Percentiles rank a stretch among this genome's conserved stretches.
These are phyloP conservation scores for Amanita muscaria DNA, from an alignment of 768 basidiomycete species.

Conservation along the genomic window DNA sequence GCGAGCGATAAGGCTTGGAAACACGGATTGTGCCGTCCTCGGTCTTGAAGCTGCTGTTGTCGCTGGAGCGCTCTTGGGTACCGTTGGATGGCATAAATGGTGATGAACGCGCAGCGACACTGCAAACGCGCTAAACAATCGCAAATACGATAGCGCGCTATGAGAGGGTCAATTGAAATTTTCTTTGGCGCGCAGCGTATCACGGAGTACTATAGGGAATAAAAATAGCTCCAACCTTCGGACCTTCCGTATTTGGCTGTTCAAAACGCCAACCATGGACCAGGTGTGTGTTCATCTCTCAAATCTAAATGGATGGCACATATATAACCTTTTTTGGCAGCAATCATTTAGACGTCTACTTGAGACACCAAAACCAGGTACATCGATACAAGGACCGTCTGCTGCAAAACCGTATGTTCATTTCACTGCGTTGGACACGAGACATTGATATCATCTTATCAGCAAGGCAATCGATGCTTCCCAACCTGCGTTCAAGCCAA, in stretches of 20 bases:
- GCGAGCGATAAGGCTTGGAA: slow-evolving; percentile 69
- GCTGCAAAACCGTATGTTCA: slow-evolving; percentile 25
- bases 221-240: not conserved
- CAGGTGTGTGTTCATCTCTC: not conserved
- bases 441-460: slow-evolving; percentile 5
- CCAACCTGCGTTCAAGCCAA: slow-evolving; percentile 70
- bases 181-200: too few species aligned
- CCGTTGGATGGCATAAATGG: slow-evolving; percentile 1
- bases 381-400: slow-evolving; percentile 21
- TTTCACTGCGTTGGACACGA: not conserved
- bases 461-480: slow-evolving; percentile 43
- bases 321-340: slow-evolving; percentile 21
- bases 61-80: not conserved
- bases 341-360: slow-evolving; percentile 54
- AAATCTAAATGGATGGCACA: not conserved
- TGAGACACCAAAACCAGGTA: slow-evolving; percentile 21
- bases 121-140: not conserved
- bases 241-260: not conserved
- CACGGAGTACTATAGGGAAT: too few species aligned
- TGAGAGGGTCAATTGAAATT: too few species aligned
- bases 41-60: slow-evolving; percentile 39
- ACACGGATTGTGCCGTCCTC: slow-evolving; percentile 63
- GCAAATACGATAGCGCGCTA: too few species aligned
- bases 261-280: slow-evolving; percentile 1
- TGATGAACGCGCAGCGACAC: too few species aligned